Conservation (phyloP, 176 grass and related monocot species). For the Paspalum notatum region DNA sequence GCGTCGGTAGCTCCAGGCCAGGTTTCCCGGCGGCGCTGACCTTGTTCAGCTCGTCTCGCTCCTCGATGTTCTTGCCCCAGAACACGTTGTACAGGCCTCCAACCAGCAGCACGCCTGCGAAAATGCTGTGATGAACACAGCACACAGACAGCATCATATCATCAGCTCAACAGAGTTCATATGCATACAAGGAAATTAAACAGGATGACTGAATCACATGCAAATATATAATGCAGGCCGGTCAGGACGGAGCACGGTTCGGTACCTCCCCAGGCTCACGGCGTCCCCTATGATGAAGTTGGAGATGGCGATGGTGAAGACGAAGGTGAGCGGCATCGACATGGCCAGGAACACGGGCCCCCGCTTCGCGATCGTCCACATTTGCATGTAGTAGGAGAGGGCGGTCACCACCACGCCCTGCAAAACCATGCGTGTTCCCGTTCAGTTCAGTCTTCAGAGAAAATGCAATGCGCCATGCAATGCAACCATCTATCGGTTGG, state of each 20-base stretch:
- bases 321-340: constrained; percentile 68
- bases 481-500: no score
- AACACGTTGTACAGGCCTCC: constrained; percentile 73
- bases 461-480: no score
- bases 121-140: constrained; percentile 55
- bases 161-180: neutral
- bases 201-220: no score
- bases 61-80: constrained; percentile 62
- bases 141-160: no score
- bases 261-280: constrained; percentile 77
- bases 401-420: constrained; percentile 67
- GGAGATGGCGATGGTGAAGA: constrained; percentile 69
- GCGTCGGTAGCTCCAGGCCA: constrained; percentile 35
- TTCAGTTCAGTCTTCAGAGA: neutral
- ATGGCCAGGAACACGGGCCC: constrained; percentile 74
- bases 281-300: constrained; percentile 62
- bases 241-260: neutral
- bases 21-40: constrained; percentile 11
- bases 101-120: constrained; percentile 50
- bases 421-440: neutral
- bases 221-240: no score
- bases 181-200: neutral
- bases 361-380: constrained; percentile 71
- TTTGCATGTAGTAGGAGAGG: constrained; percentile 78
- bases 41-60: constrained; percentile 37